A percentile compares a stretch with the other conserved stretches of the same genome.
These are phyloP conservation scores for Actinomortierella ambigua DNA, from an alignment of 371 early-diverging fungal genomes.

Conservation along the genomic window DNA sequence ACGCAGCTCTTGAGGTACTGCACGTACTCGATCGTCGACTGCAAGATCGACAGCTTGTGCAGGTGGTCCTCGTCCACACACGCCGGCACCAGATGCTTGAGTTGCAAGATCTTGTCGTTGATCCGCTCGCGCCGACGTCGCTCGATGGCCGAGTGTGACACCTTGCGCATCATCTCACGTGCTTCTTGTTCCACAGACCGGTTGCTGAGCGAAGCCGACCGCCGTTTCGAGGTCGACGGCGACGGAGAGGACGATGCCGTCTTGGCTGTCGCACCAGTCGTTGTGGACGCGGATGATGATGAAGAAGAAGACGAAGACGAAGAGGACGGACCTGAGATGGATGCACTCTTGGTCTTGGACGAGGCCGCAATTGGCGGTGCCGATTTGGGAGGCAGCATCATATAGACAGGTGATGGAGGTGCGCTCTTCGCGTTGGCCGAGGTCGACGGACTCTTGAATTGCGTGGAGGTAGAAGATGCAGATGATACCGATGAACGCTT, in stretches of 20 bases:
- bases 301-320: background rate
- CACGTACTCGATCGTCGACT: conserved; percentile 78
- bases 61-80: conserved; percentile 71
- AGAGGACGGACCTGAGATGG: conserved; percentile 2
- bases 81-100: conserved; percentile 53
- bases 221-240: conserved; percentile 8
- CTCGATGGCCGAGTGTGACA: conserved; percentile 80
- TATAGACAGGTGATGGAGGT: conserved; percentile 7
- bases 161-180: conserved; percentile 62
- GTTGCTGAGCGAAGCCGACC: conserved; percentile 15
- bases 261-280: background rate
- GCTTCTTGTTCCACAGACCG: conserved; percentile 34
- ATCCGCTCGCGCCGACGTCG: conserved; percentile 77
- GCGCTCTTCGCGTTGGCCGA: conserved; percentile 4
- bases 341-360: conserved; percentile 14
- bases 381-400: conserved; percentile 39
- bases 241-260: conserved; percentile 7
- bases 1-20: conserved; percentile 57
- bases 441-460: conserved; percentile 11
- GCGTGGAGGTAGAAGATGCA: conserved; percentile 12
- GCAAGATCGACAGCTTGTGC: conserved; percentile 77
- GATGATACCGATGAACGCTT: conserved; percentile 4
- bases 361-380: conserved; percentile 9
- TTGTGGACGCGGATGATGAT: conserved; percentile 3
- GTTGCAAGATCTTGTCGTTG: conserved; percentile 66